A percentile compares a stretch with the other conserved stretches of the same genome.
Conservation (phyloP, 169 alveolate species). For the Perkinsus olseni region DNA sequence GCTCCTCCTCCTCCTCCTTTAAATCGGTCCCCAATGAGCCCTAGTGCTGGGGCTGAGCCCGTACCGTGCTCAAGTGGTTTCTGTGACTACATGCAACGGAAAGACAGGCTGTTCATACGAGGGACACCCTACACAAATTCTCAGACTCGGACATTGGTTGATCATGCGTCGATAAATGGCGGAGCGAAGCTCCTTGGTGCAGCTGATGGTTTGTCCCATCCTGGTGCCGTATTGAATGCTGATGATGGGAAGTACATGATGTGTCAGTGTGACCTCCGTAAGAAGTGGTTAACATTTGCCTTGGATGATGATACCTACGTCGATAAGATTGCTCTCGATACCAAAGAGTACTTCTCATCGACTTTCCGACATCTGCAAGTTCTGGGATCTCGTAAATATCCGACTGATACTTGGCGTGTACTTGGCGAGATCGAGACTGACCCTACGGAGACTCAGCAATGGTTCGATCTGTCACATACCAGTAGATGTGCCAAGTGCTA, state of each 20-base stretch:
- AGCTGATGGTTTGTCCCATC: not conserved
- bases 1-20: not conserved
- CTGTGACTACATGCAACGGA: not conserved
- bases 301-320: not conserved
- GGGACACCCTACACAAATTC: not conserved
- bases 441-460: not conserved
- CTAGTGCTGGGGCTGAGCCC: not conserved
- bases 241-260: not conserved
- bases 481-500: not conserved
- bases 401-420: not conserved
- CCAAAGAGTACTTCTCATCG: not conserved
- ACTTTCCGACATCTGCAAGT: not conserved
- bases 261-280: not conserved
- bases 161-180: not conserved
- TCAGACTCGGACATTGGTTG: not conserved
- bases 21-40: not conserved
- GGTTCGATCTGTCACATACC: not conserved
- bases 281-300: not conserved
- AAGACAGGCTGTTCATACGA: not conserved
- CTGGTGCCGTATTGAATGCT: not conserved
- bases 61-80: not conserved
- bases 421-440: not conserved
- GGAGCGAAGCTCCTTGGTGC: not conserved
- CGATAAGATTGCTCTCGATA: not conserved
- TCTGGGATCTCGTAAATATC: not conserved